Conservation (phyloP, 2,329 filamentous ascomycete species). For the Talaromyces sp. region DNA sequence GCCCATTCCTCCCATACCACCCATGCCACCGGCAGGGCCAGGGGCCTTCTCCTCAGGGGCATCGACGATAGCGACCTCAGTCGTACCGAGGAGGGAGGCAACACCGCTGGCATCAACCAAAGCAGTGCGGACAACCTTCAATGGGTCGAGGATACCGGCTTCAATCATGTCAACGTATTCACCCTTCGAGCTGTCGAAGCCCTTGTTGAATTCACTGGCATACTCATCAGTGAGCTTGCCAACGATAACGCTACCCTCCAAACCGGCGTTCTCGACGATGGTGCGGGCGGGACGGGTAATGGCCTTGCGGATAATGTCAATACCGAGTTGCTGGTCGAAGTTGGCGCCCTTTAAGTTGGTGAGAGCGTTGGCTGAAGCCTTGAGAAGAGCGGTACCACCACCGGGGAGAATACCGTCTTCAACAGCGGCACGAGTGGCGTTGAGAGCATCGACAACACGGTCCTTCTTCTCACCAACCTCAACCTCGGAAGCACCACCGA, state of each 20-base stretch:
- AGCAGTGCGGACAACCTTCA: slow-evolving; percentile 98
- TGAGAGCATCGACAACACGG: slow-evolving; percentile 95
- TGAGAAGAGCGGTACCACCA: slow-evolving; percentile 96
- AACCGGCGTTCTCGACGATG: slow-evolving; percentile 96
- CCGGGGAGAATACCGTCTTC: slow-evolving; percentile 99
- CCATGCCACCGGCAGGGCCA: slow-evolving; percentile 53
- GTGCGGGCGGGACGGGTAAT: slow-evolving; percentile 92
- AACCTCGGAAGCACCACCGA: slow-evolving; percentile 94
- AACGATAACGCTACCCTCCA: slow-evolving; percentile 92
- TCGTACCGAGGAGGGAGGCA: slow-evolving; percentile 93
- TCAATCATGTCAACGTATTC: slow-evolving; percentile 99
- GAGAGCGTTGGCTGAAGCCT: slow-evolving; percentile 89
- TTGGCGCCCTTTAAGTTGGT: slow-evolving; percentile 79
- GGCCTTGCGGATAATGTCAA: slow-evolving; percentile 95
- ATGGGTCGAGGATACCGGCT: slow-evolving; percentile 94
- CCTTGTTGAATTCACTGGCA: slow-evolving; percentile 92
- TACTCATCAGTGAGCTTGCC: slow-evolving; percentile 97
- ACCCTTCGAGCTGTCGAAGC: slow-evolving; percentile 93
- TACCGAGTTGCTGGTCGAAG: slow-evolving; percentile 98
- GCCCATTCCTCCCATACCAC: slow-evolving; percentile 59
- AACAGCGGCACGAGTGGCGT: slow-evolving; percentile 95
- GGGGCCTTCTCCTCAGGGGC: slow-evolving; percentile 85
- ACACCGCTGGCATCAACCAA: slow-evolving; percentile 94
- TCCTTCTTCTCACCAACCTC: slow-evolving; percentile 99
- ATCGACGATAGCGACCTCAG: slow-evolving; percentile 96